These are phyloP conservation scores for Pseudogymnoascus sp. DNA, from an alignment of 2,329 filamentous ascomycete species.

Conservation along the genomic window DNA sequence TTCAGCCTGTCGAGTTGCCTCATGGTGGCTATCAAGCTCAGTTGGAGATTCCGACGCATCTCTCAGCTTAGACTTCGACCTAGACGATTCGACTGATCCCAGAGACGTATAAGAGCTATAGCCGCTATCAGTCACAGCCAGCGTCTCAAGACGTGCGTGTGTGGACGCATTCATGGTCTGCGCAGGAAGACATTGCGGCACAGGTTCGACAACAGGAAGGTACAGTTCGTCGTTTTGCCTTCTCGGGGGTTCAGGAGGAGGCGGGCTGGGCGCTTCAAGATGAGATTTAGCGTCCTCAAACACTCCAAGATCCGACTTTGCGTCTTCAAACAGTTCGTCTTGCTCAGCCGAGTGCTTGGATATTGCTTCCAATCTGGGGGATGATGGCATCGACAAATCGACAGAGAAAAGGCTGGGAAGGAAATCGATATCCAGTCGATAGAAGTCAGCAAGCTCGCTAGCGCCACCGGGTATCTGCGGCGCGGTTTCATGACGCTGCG, in stretches of 20 bases:
- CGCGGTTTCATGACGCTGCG: background rate
- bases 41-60: background rate
- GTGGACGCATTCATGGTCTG: background rate
- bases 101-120: background rate
- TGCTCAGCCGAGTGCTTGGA: slow-evolving; percentile 42
- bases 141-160: background rate
- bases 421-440: slow-evolving; percentile 19
- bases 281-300: background rate
- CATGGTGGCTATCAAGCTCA: background rate
- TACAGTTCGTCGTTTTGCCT: background rate
- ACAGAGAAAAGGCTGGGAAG: slow-evolving; percentile 31
- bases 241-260: background rate
- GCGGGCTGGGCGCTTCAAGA: background rate
- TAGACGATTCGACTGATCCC: background rate
- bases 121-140: slow-evolving; percentile 29
- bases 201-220: background rate
- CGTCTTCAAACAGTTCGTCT: slow-evolving; percentile 53
- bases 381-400: slow-evolving; percentile 24
- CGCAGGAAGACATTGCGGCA: background rate
- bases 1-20: background rate
- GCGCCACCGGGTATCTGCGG: background rate
- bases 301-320: background rate
- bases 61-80: background rate
- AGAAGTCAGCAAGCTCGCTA: background rate
- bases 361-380: slow-evolving; percentile 35